Percentiles rank a stretch among this genome's conserved stretches.
phyloP scores from a whole-genome alignment of 495 filamentous ascomycete genomes.

The Clavariopsis aquatica region DNA sequence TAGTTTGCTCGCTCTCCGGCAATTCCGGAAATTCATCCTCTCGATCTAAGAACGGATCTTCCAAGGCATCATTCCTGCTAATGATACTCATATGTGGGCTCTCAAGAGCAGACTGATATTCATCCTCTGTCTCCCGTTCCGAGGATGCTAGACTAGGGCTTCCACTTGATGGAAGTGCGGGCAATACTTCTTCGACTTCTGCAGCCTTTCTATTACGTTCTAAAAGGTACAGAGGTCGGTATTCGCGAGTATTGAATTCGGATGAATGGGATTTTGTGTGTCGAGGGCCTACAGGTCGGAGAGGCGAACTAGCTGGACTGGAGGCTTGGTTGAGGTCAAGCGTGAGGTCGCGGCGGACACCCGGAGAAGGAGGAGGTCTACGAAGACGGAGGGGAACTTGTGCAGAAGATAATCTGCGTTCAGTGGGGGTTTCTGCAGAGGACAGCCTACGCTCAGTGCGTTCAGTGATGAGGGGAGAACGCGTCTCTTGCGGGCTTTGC shows the following conservation, averaged over 20 bases:
- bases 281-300: conserved; percentile 23
- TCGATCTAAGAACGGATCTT: conserved; percentile 23
- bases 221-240: conserved; percentile 48
- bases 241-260: conserved; percentile 42
- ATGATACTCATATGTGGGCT: conserved; percentile 18
- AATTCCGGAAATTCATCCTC: conserved; percentile 35
- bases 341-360: conserved; percentile 24
- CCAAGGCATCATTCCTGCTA: conserved; percentile 22
- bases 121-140: conserved; percentile 42
- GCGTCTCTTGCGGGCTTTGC: conserved; percentile 22
- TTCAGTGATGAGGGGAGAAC: conserved; percentile 5
- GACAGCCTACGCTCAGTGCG: conserved; percentile 35
- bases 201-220: conserved; percentile 46
- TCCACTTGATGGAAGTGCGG: conserved; percentile 27
- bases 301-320: conserved; percentile 36
- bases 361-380: conserved; percentile 33
- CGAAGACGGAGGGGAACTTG: conserved; percentile 45
- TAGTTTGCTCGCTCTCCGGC: conserved; percentile 43
- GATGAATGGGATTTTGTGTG: conserved; percentile 39
- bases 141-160: conserved; percentile 35
- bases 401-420: conserved; percentile 39
- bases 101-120: conserved; percentile 46
- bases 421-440: conserved; percentile 39
- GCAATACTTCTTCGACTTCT: conserved; percentile 43
- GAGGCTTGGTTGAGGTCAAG: conserved; percentile 31